Evolutionary conservation across 345 rosid species (phyloP).

Genomic region (Rhodamnia argentea): DNA sequence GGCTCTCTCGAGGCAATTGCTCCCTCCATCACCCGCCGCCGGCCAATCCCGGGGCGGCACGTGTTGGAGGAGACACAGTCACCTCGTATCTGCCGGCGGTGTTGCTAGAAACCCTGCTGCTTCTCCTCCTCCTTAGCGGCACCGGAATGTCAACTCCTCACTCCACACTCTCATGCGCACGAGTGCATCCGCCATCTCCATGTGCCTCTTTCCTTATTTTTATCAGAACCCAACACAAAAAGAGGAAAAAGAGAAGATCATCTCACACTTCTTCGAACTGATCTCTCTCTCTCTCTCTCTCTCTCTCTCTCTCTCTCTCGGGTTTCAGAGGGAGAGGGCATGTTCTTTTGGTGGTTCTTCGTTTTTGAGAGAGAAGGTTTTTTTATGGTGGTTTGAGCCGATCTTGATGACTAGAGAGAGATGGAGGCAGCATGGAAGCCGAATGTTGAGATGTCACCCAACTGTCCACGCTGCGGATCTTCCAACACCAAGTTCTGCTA

Average conservation of each 20-base stretch:
- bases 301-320: background rate
- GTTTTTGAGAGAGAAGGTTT: background rate
- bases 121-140: conserved; percentile 22
- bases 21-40: conserved; percentile 12
- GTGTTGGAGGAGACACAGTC: conserved; percentile 18
- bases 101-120: background rate
- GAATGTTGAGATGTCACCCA: conserved; percentile 35
- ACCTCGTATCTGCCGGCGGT: conserved; percentile 18
- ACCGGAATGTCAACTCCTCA: conserved; percentile 8
- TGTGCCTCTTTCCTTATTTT: background rate
- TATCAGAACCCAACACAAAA: background rate
- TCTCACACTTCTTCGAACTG: background rate
- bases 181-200: conserved; percentile 9
- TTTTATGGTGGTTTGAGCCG: background rate
- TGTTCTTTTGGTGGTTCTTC: background rate
- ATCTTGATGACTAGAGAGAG: background rate
- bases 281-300: background rate
- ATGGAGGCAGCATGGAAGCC: conserved; percentile 51
- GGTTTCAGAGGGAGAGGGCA: background rate
- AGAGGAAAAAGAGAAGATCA: background rate
- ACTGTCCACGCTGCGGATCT: conserved; percentile 57
- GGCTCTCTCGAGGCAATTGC: conserved; percentile 32
- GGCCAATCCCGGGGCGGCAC: background rate
- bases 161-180: conserved; percentile 15
- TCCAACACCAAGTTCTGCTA: conserved; percentile 56